Conservation (phyloP, 2,329 filamentous ascomycete genomes). For the Pseudocercospora vitis region DNA sequence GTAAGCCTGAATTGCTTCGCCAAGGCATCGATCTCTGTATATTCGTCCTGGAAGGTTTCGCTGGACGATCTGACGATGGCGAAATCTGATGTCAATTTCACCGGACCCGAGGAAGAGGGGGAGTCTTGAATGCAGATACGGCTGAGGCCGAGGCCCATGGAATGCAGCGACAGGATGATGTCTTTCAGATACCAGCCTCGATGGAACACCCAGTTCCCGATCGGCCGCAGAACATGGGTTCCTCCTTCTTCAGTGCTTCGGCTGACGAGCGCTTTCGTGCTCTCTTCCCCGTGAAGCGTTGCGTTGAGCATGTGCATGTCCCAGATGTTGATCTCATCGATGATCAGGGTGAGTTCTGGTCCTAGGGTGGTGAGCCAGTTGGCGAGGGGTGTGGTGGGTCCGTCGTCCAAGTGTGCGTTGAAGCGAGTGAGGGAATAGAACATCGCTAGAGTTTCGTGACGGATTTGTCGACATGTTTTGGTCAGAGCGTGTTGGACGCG, state of each 20-base stretch:
- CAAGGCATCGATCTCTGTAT: conserved; percentile 9
- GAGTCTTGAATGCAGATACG: conserved; percentile 16
- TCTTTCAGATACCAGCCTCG: conserved; percentile 26
- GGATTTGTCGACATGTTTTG: conserved; percentile 26
- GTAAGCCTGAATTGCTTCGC: conserved; percentile 12
- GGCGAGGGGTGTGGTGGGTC: conserved; percentile 27
- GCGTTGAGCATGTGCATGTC: conserved; percentile 32
- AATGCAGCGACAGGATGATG: conserved; percentile 22
- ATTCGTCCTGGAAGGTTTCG: conserved; percentile 3
- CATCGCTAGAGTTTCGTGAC: conserved; percentile 26
- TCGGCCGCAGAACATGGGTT: conserved; percentile 20
- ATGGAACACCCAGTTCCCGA: conserved; percentile 22
- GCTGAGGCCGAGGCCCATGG: conserved; percentile 20
- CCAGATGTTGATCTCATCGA: conserved; percentile 30
- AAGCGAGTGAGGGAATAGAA: conserved; percentile 27
- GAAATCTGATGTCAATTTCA: conserved; percentile 20
- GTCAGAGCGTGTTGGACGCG: conserved; percentile 26
- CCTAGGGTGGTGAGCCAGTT: conserved; percentile 26
- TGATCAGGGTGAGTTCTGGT: conserved; percentile 15
- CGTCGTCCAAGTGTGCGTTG: conserved; percentile 33
- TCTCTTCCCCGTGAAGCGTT: conserved; percentile 25
- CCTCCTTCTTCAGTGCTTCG: background rate
- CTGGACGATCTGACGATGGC: conserved; percentile 13
- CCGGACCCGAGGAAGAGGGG: background rate
- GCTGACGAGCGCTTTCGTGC: conserved; percentile 12